Base-by-base conservation (phyloP, 306 rosid genomes). In the Astragalus membranaceus region DNA sequence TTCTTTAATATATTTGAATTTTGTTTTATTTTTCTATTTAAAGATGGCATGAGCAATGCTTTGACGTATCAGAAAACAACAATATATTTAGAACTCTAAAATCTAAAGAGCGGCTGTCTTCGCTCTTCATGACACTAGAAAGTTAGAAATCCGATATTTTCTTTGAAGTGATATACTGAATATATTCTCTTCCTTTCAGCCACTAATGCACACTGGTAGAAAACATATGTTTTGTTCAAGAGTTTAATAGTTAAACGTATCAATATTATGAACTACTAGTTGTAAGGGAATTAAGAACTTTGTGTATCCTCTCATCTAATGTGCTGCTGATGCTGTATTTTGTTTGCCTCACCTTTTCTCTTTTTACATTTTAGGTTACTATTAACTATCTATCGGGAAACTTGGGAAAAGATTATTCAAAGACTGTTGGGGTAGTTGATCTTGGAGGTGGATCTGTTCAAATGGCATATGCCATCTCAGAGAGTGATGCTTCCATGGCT, bases 361-460 rank as follows among this genome's bases (percentile, higher is more conserved):
- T 54, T 86, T 47, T 78, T 67, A 13, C 54, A 36, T 75, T 64
- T 35, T 73, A 94, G 98, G 98, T 94, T 57, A 94, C 99, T n/a
- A 84, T 94, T 55, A 94, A 94, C 81, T 94, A 85, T 84, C 82
- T 94, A 6, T 89, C 87, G 58, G 99, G 99, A 54, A 86, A 94
- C 68, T 78, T 94, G 87, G 99, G 99, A 69, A 82, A 86, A 89
- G 75, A 81, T 52, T 88, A 84, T 76, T 82, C 90, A 0, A 74
- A 89, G 53, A 94, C 99, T 23, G 99, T 94, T 67, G 99, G 99
- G 35, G 95, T 94, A 36, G 95, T 94, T 79, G 99, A 94, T 83
- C 99, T 94, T 79, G 99, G 99, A 15, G 99, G 99, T 73, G 99
- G 99, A 57, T 94, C 99, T 79, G 97, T 94, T 75, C 99, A 94